Evolutionary conservation across 192 early-diverging fungal genomes (phyloP), one percentile per base, ranked within the genome.

Genomic region (Coemansia sp.): DNA sequence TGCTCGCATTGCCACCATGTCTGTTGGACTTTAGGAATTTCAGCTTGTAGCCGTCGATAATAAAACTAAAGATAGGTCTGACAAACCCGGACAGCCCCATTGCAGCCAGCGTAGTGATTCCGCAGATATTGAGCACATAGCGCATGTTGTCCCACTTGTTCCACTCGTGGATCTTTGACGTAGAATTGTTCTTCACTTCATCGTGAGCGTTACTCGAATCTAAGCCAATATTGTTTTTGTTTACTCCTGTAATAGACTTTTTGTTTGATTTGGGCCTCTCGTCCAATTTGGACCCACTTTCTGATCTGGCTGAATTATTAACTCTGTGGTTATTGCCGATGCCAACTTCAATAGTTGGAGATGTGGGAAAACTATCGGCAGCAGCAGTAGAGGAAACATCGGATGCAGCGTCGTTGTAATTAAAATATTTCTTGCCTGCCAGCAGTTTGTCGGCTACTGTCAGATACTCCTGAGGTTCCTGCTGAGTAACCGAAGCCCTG

Each of bases 221-320:
- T 32, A 32, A 2, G 32, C 0, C 32, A 32, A 32, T 32, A 32
- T 32, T 32, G 32, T 1, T 32, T 4, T 0, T 32, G 32, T 32
- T 32, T 32, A 32, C 32, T 32, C 32, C 32, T 32, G 32, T 32
- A 32, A 32, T 32, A 32, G 32, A 32, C 32, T 2, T 32, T 32
- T 32, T 32, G 32, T 32, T 0, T 32, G 32, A 1, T 32, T 32
- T 2, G 32, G 1, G 32, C 32, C 0, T 32, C 32, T 32, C 2
- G 32, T 32, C 32, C 32, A 3, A 41, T 45, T 67, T 61, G 67
- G 61, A 18, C 84, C 81, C 22, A 72, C 36, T 1, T 88, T 78
- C 26, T 83, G 76, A 56, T 83, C 73, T 65, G 89, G 86, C 42
- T 89, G 76, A 26, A 89, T 88, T 65, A 87, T 85, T 5, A 78